Evolutionary conservation across 2,329 filamentous ascomycete genomes (phyloP).

Genomic region (Fusarium tupiense): DNA sequence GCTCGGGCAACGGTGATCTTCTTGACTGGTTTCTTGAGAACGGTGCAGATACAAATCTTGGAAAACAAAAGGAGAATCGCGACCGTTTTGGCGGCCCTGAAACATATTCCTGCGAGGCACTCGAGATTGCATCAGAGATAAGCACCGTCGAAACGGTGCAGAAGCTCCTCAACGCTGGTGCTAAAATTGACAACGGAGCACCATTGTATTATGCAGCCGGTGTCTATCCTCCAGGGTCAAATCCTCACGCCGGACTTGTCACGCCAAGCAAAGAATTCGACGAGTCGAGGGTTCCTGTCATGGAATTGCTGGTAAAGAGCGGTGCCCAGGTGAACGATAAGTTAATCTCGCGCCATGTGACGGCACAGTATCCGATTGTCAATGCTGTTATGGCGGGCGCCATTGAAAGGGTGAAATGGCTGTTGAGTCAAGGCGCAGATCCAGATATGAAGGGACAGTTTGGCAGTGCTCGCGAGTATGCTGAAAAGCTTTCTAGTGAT

Average conservation of each 20-base stretch:
- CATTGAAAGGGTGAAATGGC: slow-evolving; percentile 30
- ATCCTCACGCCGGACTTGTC: not conserved
- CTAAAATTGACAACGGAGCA: slow-evolving; percentile 17
- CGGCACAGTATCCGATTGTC: slow-evolving; percentile 24
- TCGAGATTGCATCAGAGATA: slow-evolving; percentile 12
- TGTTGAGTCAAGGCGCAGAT: slow-evolving; percentile 29
- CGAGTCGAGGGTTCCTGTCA: slow-evolving; percentile 15
- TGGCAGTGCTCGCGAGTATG: slow-evolving; percentile 26
- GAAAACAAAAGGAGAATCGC: slow-evolving; percentile 4
- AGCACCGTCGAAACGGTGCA: slow-evolving; percentile 6
- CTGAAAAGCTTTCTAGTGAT: not conserved
- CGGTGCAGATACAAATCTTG: slow-evolving; percentile 34
- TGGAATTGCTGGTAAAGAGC: slow-evolving; percentile 17
- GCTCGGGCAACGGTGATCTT: not conserved
- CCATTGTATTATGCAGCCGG: slow-evolving; percentile 32
- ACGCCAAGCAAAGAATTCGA: slow-evolving; percentile 16
- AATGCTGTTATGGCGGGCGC: slow-evolving; percentile 33
- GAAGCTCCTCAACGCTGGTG: slow-evolving; percentile 29
- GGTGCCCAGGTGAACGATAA: slow-evolving; percentile 29
- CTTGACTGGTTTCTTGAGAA: slow-evolving; percentile 35
- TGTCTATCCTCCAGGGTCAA: not conserved
- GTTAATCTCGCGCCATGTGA: slow-evolving; percentile 5
- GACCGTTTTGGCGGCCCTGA: slow-evolving; percentile 24
- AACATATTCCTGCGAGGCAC: slow-evolving; percentile 15
- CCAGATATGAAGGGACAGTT: slow-evolving; percentile 12